Evolutionary conservation across 352 stramenopile genomes (phyloP), one percentile per base, ranked within the genome.

Genomic region (Poterioochromonas sp.): DNA sequence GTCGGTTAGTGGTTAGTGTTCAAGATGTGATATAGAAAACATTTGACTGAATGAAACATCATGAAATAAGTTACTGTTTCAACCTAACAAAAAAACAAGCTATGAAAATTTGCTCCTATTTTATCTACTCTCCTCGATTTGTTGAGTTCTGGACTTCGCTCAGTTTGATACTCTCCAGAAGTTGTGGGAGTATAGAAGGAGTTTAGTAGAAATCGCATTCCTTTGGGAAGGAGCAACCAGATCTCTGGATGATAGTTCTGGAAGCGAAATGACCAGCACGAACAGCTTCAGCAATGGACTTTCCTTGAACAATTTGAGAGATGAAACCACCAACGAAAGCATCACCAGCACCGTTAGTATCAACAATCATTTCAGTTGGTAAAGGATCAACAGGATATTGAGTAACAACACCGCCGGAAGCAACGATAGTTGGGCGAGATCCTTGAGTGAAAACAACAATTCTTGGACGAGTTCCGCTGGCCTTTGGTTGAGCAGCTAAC

Each of bases 371-470:
- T 44, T 91, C 88, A 65, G 90, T 87, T 8, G 84, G 82, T 51
- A 99, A 86, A 78, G 86, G 83, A 35, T 88, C 84, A 43, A 99
- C 94, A n/a, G 89, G 82, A 86, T 94, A 98, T 77, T 89, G 86
- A 60, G 86, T 89, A 26, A 98, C 86, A 54, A 91, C 88, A 79
- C 96, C 96, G 79, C 97, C 84, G 81, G 88, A 88, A n/a, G 95
- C 95, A 51, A 98, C 94, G 83, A 99, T 92, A 12, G 95, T 99
- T 37, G 89, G 86, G 44, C 97, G 88, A 15, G 90, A 87, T 65
- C 96, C 96, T 84, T 99, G 95, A 32, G 96, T 99, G 85, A 99
- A 98, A 73, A 99, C 91, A 65, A 99, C 95, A n/a, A 89, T 95
- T 81, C 96, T 90, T 64, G 89, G 88, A 63, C 91, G 89, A 29